Base-by-base conservation (phyloP, 768 basidiomycete genomes). In the Mycena crocata region DNA sequence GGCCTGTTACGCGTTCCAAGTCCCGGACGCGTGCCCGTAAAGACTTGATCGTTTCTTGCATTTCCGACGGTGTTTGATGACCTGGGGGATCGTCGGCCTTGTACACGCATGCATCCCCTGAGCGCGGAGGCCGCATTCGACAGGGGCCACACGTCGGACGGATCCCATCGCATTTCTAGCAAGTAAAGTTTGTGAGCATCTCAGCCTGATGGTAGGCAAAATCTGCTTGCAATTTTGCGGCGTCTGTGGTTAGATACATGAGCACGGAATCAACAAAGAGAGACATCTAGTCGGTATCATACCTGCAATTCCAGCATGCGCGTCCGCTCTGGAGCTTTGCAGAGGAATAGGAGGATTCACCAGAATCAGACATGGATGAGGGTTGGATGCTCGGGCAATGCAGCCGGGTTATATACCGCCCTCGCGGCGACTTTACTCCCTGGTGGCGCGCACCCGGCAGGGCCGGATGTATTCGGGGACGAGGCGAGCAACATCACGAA, bases 151-250 rank as follows among this genome's bases (percentile, higher is more conserved):
- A 64, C 13, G 10, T 37, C 5, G 62, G 62, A 13, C 62, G 62
- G 3, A 32, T 28, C 2, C 62, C 51, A 30, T 56, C 52, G 52
- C 62, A 56, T 64, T 54, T 63, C 60, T 62, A 35, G 19, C 39
- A n/a, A 1, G n/a, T 1, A 31, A 8, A 21, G 45, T 35, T 21
- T 23, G 34, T 35, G n/a, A n/a, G n/a, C n/a, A n/a, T n/a, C n/a
- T n/a, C n/a, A n/a, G n/a, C n/a, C n/a, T n/a, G n/a, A n/a, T n/a
- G n/a, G n/a, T n/a, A n/a, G n/a, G n/a, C n/a, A n/a, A n/a, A n/a
- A n/a, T n/a, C n/a, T n/a, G n/a, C n/a, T n/a, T n/a, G n/a, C n/a
- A 21, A 59, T 30, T 48, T 59, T 59, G 5, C 45, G 30, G n/a
- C 57, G 42, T 34, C 57, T 59, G 23, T 19, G 5, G 28, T 55